Percentiles rank a stretch among this genome's conserved stretches.
Conservation (phyloP, 331 rosid genomes). For the Dryas integrifolia region DNA sequence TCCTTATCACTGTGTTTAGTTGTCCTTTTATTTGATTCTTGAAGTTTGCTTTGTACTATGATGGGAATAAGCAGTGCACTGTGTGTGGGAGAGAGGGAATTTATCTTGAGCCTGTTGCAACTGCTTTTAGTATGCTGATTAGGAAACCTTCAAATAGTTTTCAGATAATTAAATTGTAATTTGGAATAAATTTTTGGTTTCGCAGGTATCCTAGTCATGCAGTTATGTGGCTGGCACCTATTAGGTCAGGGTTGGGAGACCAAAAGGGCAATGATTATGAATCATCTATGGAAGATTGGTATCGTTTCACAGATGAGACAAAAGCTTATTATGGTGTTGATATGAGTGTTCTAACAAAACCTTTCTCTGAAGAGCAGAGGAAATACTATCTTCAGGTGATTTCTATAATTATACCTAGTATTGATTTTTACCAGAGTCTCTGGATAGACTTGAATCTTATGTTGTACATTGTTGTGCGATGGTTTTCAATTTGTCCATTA, state of each 20-base stretch:
- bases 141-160: not conserved
- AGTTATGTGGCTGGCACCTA: conserved; percentile 97
- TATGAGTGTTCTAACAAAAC: conserved; percentile 71
- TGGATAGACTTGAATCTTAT: not conserved
- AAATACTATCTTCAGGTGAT: conserved; percentile 91
- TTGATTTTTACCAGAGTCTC: not conserved
- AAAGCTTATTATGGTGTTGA: conserved; percentile 81
- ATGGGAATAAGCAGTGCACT: conserved; percentile 4
- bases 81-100: not conserved
- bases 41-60: not conserved
- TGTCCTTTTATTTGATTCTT: not conserved
- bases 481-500: not conserved
- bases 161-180: conserved; percentile 21
- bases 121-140: conserved; percentile 8
- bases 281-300: conserved; percentile 81
- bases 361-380: conserved; percentile 88
- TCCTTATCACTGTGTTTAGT: not conserved
- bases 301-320: conserved; percentile 60
- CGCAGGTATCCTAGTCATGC: conserved; percentile 98
- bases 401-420: conserved; percentile 9
- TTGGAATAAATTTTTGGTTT: conserved; percentile 27
- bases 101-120: conserved; percentile 12
- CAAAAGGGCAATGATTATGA: conserved; percentile 62
- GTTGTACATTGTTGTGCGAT: not conserved
- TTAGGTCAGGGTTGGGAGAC: conserved; percentile 69